phyloP scores from a whole-genome alignment of 2,329 filamentous ascomycete genomes.

The Aspergillus sp. region DNA sequence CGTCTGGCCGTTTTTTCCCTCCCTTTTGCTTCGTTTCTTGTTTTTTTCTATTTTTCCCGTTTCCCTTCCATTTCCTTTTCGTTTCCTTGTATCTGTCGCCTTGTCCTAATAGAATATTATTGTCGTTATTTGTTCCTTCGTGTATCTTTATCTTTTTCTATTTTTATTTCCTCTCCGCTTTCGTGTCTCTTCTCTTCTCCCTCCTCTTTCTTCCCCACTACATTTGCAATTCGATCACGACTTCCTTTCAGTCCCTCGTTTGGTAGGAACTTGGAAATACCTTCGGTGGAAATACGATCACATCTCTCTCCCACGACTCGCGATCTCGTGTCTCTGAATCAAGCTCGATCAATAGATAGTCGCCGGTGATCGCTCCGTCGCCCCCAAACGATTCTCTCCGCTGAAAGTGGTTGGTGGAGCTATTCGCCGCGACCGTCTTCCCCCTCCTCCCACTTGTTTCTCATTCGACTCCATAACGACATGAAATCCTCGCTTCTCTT shows the following conservation, averaged over 20 bases:
- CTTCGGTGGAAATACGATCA: neutral
- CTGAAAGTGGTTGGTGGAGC: slow-evolving; percentile 1
- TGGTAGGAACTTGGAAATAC: neutral
- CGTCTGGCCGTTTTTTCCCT: slow-evolving; percentile 14
- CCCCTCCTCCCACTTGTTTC: neutral
- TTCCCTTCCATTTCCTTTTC: neutral
- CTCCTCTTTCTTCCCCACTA: neutral
- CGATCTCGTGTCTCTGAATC: neutral
- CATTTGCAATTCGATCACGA: neutral
- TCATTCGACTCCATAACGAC: neutral
- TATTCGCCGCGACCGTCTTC: neutral
- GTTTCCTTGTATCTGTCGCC: neutral
- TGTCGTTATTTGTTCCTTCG: neutral
- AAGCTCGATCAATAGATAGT: neutral
- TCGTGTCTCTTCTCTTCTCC: neutral
- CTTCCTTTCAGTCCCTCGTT: neutral
- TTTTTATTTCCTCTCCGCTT: neutral
- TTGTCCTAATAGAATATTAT: neutral
- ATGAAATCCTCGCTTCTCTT: slow-evolving; percentile 20
- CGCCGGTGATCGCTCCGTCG: neutral
- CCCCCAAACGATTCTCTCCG: neutral
- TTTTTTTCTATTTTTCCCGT: slow-evolving; percentile 1
- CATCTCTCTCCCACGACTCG: too few species aligned
- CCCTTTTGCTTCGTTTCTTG: slow-evolving; percentile 1
- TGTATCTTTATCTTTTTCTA: neutral